Evolutionary conservation across 2,329 filamentous ascomycete species (phyloP), one percentile per base, ranked within the genome.

Genomic region (Fusarium poae): DNA sequence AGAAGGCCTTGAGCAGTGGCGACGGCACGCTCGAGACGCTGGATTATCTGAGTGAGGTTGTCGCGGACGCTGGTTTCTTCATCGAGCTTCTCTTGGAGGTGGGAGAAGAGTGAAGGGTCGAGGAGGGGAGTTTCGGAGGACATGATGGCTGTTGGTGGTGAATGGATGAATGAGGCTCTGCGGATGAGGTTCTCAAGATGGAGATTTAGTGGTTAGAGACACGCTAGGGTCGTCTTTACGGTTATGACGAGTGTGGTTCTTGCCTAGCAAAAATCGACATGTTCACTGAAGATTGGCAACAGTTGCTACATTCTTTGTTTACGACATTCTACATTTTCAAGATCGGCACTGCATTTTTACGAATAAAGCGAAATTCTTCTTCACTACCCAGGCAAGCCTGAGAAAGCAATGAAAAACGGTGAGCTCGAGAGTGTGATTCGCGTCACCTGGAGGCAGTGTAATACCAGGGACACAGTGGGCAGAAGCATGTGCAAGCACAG

Each of bases 11-110:
- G 92, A 23, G 91, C 91, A 65, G 89, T 89, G 73, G 92, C 89
- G 68, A 92, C 92, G 87, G 93, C 90, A 76, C 94, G 91, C 76
- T 97, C 93, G 37, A 98, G 88, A 42, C 86, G 87, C 77, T 96
- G 91, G 44, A 96, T 86, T 73, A 97, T 92, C 59, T 93, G 89
- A 69, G 90, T 88, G 59, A 99, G 87, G 75, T 92, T 89, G 83
- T 98, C 95, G 75, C 92, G 89, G 56, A 97, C 89, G 56, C 87
- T 84, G 11, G 88, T 86, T 78, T 98, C 96, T 79, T 97, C 91
- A 73, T 98, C 96, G 74, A 97, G 93, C 79, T 94, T 94, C 62
- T 87, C 83, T 81, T 97, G 95, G 65, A 99, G 89, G 73, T 91
- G 87, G 76, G 94, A 89, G 80, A 98, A 97, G 78, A 98, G 92